Percentiles rank a stretch among this genome's conserved stretches.
These are phyloP conservation scores for Protea cynaroides DNA, from an alignment of 164 flowering plant genomes.

Conservation along the genomic window DNA sequence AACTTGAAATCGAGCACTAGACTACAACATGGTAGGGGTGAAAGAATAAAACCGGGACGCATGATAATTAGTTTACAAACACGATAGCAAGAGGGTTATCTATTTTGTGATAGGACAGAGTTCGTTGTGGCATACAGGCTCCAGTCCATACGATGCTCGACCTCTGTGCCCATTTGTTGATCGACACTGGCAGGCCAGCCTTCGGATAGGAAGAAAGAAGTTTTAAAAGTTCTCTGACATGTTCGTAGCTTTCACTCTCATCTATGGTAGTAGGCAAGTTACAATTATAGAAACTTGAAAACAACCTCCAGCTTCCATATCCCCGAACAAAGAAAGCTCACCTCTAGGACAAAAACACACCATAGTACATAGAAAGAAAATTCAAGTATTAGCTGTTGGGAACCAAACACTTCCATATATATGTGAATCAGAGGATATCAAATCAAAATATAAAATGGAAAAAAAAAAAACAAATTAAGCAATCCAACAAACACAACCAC, in stretches of 20 bases:
- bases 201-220: conserved; percentile 8
- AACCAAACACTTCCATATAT: too few relatives aligned
- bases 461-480: too few relatives aligned
- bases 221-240: conserved; percentile 5
- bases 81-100: conserved; percentile 2
- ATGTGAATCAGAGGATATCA: too few relatives aligned
- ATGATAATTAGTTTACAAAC: conserved; percentile 11
- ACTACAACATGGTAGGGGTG: too few relatives aligned
- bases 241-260: conserved; percentile 1
- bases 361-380: not conserved
- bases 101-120: not conserved
- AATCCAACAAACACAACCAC: too few relatives aligned
- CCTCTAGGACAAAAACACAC: not conserved
- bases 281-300: conserved; percentile 3
- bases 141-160: conserved; percentile 16
- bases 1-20: conserved; percentile 6
- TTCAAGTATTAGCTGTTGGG: too few relatives aligned
- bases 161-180: conserved; percentile 13
- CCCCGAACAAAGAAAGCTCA: too few relatives aligned
- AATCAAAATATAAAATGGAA: too few relatives aligned
- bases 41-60: too few relatives aligned
- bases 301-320: not conserved
- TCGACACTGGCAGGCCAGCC: conserved; percentile 3
- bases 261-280: not conserved
- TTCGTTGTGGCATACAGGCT: too few relatives aligned